A percentile compares a stretch with the other conserved stretches of the same genome.
Conservation (phyloP, 106 monocot species). For the Acanthochlamys bracteata region DNA sequence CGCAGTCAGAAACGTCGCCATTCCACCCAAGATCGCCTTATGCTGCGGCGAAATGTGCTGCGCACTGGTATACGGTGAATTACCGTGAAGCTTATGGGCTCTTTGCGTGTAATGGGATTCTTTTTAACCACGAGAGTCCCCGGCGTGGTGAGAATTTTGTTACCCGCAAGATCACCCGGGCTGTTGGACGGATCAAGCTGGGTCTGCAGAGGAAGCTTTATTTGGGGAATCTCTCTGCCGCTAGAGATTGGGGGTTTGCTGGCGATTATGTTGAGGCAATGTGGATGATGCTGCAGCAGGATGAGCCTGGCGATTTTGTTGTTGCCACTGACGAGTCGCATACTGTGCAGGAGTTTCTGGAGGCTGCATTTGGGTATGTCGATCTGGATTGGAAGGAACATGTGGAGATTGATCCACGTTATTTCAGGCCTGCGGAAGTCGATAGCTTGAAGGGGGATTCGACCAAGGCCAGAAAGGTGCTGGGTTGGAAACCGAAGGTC, state of each 20-base stretch:
- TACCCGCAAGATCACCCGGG: slow-evolving; percentile 92
- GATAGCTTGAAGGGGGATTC: slow-evolving; percentile 89
- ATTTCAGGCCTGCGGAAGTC: slow-evolving; percentile 90
- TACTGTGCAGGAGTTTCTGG: slow-evolving; percentile 87
- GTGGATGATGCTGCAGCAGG: slow-evolving; percentile 99
- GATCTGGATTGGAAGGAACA: slow-evolving; percentile 86
- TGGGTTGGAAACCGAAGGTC: slow-evolving; percentile 87
- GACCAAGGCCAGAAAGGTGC: slow-evolving; percentile 55
- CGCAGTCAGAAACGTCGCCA: slow-evolving; percentile 67
- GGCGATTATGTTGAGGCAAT: slow-evolving; percentile 98
- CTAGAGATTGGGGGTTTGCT: slow-evolving; percentile 94
- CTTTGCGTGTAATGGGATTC: slow-evolving; percentile 91
- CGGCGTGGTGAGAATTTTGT: slow-evolving; percentile 95
- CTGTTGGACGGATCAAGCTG: slow-evolving; percentile 80
- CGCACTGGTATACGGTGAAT: slow-evolving; percentile 96
- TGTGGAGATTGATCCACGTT: slow-evolving; percentile 85
- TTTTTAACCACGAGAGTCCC: slow-evolving; percentile 96
- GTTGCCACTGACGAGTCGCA: slow-evolving; percentile 95
- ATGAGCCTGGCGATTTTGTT: slow-evolving; percentile 74
- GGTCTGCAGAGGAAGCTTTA: slow-evolving; percentile 89
- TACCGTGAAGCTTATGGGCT: slow-evolving; percentile 93
- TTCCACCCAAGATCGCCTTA: slow-evolving; percentile 98
- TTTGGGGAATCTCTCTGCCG: slow-evolving; percentile 80
- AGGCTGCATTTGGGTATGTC: slow-evolving; percentile 67
- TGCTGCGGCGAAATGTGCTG: slow-evolving; percentile 91